Base-by-base conservation (phyloP, 306 rosid species). In the Senna tora region DNA sequence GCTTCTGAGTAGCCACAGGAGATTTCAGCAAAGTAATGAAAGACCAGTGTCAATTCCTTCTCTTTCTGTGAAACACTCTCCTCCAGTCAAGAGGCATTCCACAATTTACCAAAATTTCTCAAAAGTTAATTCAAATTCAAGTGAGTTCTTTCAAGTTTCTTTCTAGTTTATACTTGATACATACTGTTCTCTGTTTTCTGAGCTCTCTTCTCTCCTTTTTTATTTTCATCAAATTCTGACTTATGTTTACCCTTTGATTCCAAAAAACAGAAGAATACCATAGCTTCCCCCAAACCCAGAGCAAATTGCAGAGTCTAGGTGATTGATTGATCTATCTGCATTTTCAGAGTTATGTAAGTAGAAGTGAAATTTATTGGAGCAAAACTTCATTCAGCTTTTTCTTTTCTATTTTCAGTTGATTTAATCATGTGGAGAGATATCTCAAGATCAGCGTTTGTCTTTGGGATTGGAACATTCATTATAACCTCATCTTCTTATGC, bases 351-450 rank as follows among this genome's bases (percentile, higher is more conserved):
- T 73, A 9, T 22, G 38, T 11, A 9, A 19, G 38, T 11, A 10
- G 47, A 9, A 21, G 58, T 36, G 33, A 68, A 58, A 33, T 83
- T 47, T 38, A 12, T 6, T 12, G 20, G 39, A 36, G 22, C 14
- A 36, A 25, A 49, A 16, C 21, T 47, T 32, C 50, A 28, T 65
- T 67, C 58, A 51, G 75, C 38, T 78, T 38, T 10, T 72, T 4
- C 17, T 36, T 50, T 69, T 73, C 17, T 21, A 16, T 33, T 67
- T 15, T 53, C 86, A 93, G 98, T 84, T 80, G 97, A 90, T 75
- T 87, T 93, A 60, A 67, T 90, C 57, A 87, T 90, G 98, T 93
- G 98, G 98, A 93, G 82, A 70, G 97, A 93, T 45, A 75, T 88
- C 63, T 84, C 92, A 71, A 90, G 93, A 84, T 93, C 98, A 12